Evolutionary conservation across 1,139 yeast species (phyloP), one percentile per base, ranked within the genome.

Genomic region (Lizanozyma gosingica): DNA sequence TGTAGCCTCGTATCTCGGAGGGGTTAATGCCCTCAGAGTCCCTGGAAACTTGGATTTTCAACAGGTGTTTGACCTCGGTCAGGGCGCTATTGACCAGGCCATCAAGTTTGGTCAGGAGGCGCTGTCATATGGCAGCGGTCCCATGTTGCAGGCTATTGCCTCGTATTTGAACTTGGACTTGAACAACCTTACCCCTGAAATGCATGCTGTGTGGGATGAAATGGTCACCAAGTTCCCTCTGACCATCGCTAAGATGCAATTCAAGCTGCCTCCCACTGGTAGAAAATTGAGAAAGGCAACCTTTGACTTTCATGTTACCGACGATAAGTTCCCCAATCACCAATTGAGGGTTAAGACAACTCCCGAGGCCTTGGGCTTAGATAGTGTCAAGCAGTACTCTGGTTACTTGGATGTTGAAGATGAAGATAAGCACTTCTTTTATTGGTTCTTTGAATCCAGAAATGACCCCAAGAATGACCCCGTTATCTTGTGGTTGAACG

Each of bases 381-480:
- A 88, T 62, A 66, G 69, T 35, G 88, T 82, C 40, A 80, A 82
- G 56, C 96, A 87, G 61, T 82, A 80, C 58, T 76, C 94, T 36
- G 97, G 97, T 42, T 88, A 88, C 61, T 73, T 88, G 56, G 96
- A 88, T 57, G 82, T 85, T 40, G 80, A 76, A 46, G 88, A 82
- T 42, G 84, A 81, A 50, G 94, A 83, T 55, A 87, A 86, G 65
- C 95, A 87, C 62, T 77, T 82, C 56, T 83, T 82, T 63, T 83
- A 72, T 62, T 80, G 95, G 94, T 80, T 82, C 54, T 87, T 88
- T 55, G 96, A 87, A 61, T 81, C 94, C 42, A 79, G 97, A 67
- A 84, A 83, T 56, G 95, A 86, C 63, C 95, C 96, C 16, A 65
- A 67, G 48, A 86, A 73, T 46, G 96, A 87, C 59, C 96, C 96